Evolutionary conservation across 2,329 filamentous ascomycete species (phyloP).

Genomic region (Fusarium solani-melongenae): DNA sequence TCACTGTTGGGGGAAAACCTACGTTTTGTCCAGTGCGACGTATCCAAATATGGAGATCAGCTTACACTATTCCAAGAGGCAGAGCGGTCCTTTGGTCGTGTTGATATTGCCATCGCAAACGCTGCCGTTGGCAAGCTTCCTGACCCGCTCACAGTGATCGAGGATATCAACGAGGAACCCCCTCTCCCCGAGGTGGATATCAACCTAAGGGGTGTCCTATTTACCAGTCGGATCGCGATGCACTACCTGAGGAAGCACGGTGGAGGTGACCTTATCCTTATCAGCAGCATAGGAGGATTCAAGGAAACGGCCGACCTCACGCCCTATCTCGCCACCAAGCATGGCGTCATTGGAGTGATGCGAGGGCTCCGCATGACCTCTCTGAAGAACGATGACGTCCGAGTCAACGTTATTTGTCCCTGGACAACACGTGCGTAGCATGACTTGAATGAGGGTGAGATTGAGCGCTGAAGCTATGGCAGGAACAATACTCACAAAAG

Average conservation of each 20-base stretch:
- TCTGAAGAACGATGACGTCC: not conserved
- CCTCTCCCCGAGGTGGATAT: not conserved
- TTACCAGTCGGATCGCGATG: not conserved
- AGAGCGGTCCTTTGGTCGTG: not conserved
- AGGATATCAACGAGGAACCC: not conserved
- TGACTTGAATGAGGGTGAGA: not conserved
- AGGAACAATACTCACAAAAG: not conserved
- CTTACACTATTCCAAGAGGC: not conserved
- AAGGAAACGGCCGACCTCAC: not conserved
- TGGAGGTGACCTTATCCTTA: not conserved
- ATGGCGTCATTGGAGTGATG: not conserved
- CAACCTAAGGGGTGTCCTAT: not conserved
- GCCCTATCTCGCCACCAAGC: not conserved
- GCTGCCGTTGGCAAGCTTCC: not conserved
- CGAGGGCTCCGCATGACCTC: not conserved
- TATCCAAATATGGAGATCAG: not conserved
- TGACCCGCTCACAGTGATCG: not conserved
- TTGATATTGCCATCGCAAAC: not conserved
- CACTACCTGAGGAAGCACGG: not conserved
- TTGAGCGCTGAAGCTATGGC: not conserved
- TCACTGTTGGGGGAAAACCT: not conserved
- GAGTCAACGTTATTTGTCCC: not conserved
- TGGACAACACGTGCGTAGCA: not conserved
- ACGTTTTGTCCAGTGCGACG: not conserved
- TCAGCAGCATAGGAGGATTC: not conserved